A percentile compares a stretch with the other conserved stretches of the same genome.
These are phyloP conservation scores for Ambrosia artemisiifolia DNA, from an alignment of 129 eudicot species.

Conservation along the genomic window DNA sequence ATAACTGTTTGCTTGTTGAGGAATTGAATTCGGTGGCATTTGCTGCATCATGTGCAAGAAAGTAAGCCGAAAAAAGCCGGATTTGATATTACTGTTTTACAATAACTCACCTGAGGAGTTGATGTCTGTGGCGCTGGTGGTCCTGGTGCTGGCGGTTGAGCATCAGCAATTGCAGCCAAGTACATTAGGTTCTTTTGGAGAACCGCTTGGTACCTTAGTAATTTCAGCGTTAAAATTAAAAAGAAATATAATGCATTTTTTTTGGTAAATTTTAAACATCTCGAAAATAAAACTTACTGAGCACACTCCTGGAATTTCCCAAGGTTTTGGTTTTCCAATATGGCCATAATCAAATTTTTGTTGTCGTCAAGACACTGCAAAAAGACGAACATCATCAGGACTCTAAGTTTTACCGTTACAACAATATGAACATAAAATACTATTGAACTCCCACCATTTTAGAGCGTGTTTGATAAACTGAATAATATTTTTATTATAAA, in stretches of 20 bases:
- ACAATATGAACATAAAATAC: conserved; percentile 2
- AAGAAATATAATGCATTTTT: not conserved
- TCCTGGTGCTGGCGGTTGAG: conserved; percentile 61
- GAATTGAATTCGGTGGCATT: conserved; percentile 49
- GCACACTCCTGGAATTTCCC: conserved; percentile 81
- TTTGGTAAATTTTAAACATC: not conserved
- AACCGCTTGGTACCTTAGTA: conserved; percentile 61
- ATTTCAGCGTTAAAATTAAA: conserved; percentile 18
- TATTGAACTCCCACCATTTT: not conserved
- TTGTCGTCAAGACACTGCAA: conserved; percentile 91
- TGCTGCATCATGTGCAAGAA: conserved; percentile 34
- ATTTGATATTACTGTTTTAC: not conserved
- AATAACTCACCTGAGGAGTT: conserved; percentile 60
- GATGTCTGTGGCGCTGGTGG: conserved; percentile 28
- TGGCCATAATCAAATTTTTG: conserved; percentile 80
- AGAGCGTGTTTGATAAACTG: not conserved
- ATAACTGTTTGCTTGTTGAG: conserved; percentile 48
- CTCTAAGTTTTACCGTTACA: not conserved
- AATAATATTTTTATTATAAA: not conserved
- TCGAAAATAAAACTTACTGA: conserved; percentile 54
- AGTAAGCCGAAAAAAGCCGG: not conserved
- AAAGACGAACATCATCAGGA: conserved; percentile 16
- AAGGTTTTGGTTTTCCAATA: conserved; percentile 76
- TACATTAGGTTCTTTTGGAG: conserved; percentile 83
- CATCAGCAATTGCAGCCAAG: conserved; percentile 91